These are phyloP conservation scores for Phytophthora melonis DNA, from an alignment of 352 stramenopile species.

Conservation along the genomic window DNA sequence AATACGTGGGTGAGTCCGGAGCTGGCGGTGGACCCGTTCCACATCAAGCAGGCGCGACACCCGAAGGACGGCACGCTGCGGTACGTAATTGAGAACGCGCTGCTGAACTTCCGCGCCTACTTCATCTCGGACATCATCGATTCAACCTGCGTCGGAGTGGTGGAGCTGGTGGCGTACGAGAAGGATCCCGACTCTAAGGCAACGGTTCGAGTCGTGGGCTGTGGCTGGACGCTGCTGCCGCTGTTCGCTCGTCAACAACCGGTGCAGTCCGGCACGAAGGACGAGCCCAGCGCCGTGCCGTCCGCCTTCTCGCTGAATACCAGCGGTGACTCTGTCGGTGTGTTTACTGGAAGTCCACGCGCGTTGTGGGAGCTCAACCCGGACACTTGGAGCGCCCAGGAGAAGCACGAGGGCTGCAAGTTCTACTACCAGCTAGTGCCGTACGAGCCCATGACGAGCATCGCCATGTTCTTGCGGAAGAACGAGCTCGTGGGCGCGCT, in stretches of 20 bases:
- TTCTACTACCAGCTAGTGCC: constrained; percentile 72
- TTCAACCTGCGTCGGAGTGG: constrained; percentile 90
- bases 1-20: constrained; percentile 92
- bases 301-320: constrained; percentile 42
- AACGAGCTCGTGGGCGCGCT: constrained; percentile 90
- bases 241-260: constrained; percentile 73
- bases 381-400: constrained; percentile 60
- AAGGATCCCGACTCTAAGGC: constrained; percentile 86
- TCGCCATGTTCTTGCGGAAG: constrained; percentile 77
- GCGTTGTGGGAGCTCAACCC: constrained; percentile 72
- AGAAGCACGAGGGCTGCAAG: constrained; percentile 66
- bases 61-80: constrained; percentile 55
- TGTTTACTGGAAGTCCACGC: constrained; percentile 81
- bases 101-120: constrained; percentile 81
- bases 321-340: constrained; percentile 64
- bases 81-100: constrained; percentile 60
- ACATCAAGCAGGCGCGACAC: constrained; percentile 62
- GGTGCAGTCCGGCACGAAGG: constrained; percentile 6
- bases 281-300: constrained; percentile 15
- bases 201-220: constrained; percentile 78
- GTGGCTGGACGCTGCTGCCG: constrained; percentile 93
- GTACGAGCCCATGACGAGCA: constrained; percentile 66
- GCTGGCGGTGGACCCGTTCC: constrained; percentile 54
- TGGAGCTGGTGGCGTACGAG: constrained; percentile 93
- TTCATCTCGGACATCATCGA: constrained; percentile 91